Base-by-base conservation (phyloP, 306 rosid species). In the Acmispon strigosus region DNA sequence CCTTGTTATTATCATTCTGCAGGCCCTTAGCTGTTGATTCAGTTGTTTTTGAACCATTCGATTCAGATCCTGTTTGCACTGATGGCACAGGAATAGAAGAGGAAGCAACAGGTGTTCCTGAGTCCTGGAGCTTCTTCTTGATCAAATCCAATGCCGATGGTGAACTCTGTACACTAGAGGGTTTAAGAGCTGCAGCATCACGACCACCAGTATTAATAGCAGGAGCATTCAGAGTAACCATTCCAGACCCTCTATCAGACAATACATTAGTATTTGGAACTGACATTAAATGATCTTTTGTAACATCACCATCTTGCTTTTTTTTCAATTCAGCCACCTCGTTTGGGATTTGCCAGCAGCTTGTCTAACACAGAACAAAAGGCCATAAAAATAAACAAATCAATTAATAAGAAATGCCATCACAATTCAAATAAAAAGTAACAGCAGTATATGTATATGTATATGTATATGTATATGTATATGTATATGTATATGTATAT, bases 321-420 rank as follows among this genome's bases (percentile, higher is more conserved):
- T 89, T 86, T 72, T 86, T 89, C 80, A 86, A 80, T 77, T 89
- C 99, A 51, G 93, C 72, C 83, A 94, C 97, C 83, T 94, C 99
- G 74, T 74, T 84, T 66, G 99, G 99, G 78, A 94, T 89, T 84
- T 94, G 95, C 99, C 99, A 94, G 88, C 97, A 86, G 83, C 99
- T 94, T 27, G 89, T 83, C 99, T 94, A 82, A 77, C 60, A 51
- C 8, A 75, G 58, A 74, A 74, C 49, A 72, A 75, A 62, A 53
- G 17, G 15, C 29, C 45, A 73, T 32, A 58, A 43, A 50, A 52
- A 80, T 66, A 77, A 69, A 51, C 58, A 70, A 75, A 45, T 58
- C 8, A 54, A 37, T 43, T 20, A 56, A 45, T 7, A 53, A 47
- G 58, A 48, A 49, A 63, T 12, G n/a, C 15, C 47, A 59, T 73